Percentiles rank a stretch among this genome's conserved stretches.
Conservation (phyloP, 1,139 yeast species). For the Lodderomyces parapsilosis region DNA sequence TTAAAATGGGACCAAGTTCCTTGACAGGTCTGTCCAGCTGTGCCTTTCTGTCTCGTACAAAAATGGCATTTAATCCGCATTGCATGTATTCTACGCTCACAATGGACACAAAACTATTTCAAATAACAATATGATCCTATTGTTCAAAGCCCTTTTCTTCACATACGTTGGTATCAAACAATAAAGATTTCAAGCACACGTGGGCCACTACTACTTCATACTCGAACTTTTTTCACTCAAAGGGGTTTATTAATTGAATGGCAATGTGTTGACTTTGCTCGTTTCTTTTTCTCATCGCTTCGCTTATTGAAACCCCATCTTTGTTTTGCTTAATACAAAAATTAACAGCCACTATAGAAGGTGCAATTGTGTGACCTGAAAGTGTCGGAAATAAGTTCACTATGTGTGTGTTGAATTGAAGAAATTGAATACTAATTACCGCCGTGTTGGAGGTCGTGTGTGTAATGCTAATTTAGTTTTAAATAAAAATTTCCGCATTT, state of each 20-base stretch:
- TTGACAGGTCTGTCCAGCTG: too few relatives aligned
- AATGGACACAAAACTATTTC: neutral
- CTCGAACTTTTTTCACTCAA: neutral
- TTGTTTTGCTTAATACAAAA: neutral
- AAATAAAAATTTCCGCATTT: neutral
- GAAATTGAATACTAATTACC: neutral
- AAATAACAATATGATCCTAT: neutral
- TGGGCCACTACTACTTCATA: neutral
- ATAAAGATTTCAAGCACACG: neutral
- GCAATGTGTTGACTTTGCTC: neutral
- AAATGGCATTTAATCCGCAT: neutral
- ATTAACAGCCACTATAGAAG: too few relatives aligned
- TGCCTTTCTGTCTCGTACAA: too few relatives aligned
- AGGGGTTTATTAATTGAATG: neutral
- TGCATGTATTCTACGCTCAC: neutral
- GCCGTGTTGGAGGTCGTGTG: neutral
- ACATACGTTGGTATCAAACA: neutral
- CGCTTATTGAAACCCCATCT: neutral
- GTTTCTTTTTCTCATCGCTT: neutral
- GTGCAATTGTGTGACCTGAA: neutral
- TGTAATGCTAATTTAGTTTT: neutral
- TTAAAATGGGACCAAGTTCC: too few relatives aligned
- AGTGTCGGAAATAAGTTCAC: neutral
- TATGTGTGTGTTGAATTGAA: neutral
- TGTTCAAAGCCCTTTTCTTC: neutral